Base-by-base conservation (phyloP, 148 eudicot species). In the Rhododendron mucronatum region DNA sequence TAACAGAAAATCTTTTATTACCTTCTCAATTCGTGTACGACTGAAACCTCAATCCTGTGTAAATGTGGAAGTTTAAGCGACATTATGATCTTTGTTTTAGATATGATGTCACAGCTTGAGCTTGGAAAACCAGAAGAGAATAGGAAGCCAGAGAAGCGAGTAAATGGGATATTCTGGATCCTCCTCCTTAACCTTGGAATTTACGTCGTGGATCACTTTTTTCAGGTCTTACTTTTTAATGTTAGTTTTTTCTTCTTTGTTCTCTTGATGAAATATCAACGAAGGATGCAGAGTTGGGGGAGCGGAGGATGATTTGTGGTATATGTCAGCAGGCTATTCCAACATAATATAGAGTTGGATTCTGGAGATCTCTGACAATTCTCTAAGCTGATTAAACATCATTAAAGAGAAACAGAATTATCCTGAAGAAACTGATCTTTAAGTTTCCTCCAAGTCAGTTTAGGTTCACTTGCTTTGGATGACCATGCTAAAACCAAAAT, bases 131-230 rank as follows among this genome's bases (percentile, higher is more conserved):
- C 90, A 48, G 90, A 88, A 71, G 89, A 82, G 81, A 93, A 81
- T 86, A 88, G 83, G 85, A 95, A 92, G 88, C 94, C 90, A 13
- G 96, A 90, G 86, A 97, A 93, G 93, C 93, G 89, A 55, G 98
- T 92, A 80, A 95, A 93, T 87, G 99, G 98, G 71, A 81, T 97
- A 82, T 95, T 94, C 91, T 97, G 98, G 98, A 95, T 97, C 90
- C 82, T 97, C 87, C 98, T 97, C 81, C 94, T 97, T 48, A 97
- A 97, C 87, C 82, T 97, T 86, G 99, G 98, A 83, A 84, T 95
- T 88, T 97, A 61, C 87, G 93, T 89, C 82, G 98, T 95, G 18
- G 99, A 97, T 89, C 99, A 97, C 82, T 50, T 95, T 14, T 91
- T 97, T 45, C 98, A 94, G 98, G 99, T 95, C 85, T 76, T 57